Conservation (phyloP, 495 filamentous ascomycete genomes). For the Bacidia gigantensis region DNA sequence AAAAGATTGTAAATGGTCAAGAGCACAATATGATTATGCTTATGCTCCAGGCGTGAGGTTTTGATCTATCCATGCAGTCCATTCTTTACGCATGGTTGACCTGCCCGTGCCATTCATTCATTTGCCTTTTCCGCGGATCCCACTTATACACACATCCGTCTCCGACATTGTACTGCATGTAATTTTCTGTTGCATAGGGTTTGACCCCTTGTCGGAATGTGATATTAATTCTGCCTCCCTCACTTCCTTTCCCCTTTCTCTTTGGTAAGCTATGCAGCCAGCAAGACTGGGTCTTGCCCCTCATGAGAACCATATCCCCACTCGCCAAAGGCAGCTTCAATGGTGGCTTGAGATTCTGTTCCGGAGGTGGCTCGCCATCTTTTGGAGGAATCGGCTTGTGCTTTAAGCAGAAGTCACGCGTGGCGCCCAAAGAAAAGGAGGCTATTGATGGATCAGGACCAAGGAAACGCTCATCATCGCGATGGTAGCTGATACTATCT, state of each 20-base stretch:
- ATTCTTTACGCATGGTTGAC: background rate
- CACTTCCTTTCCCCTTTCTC: constrained; percentile 40
- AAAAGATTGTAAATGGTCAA: too few relatives aligned
- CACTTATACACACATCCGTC: constrained; percentile 47
- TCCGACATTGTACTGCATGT: constrained; percentile 64
- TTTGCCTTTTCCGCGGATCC: constrained; percentile 39
- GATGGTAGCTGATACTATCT: constrained; percentile 62
- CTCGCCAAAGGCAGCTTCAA: constrained; percentile 46
- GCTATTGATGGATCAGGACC: constrained; percentile 54
- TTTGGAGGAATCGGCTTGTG: constrained; percentile 39
- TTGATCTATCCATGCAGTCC: too few relatives aligned
- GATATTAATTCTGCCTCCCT: constrained; percentile 57
- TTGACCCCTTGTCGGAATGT: constrained; percentile 54
- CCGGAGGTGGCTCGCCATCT: constrained; percentile 9
- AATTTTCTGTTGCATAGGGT: constrained; percentile 56
- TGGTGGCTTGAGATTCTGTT: constrained; percentile 19
- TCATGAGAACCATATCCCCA: constrained; percentile 65
- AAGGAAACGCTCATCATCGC: constrained; percentile 63
- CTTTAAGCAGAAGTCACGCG: constrained; percentile 57
- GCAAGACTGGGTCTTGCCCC: constrained; percentile 48
- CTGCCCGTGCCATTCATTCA: constrained; percentile 32
- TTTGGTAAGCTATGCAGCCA: constrained; percentile 72
- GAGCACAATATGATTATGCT: too few relatives aligned
- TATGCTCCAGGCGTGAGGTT: too few relatives aligned
- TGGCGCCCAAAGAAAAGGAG: constrained; percentile 51